A percentile compares a stretch with the other conserved stretches of the same genome.
Conservation (phyloP, 1,284 basidiomycete species). For the Austropuccinia psidii region DNA sequence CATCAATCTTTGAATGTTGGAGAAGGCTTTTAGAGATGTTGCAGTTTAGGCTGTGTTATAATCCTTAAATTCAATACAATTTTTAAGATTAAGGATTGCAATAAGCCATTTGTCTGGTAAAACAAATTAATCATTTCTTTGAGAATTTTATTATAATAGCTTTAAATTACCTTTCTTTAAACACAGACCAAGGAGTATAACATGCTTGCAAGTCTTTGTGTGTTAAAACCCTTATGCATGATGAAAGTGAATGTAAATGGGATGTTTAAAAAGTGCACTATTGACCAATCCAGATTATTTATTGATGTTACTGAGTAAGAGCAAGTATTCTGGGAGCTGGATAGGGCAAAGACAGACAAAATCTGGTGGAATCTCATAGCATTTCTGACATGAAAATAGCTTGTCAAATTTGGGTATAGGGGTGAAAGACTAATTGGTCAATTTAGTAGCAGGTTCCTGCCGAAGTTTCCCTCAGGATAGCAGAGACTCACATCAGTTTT, state of each 20-base stretch:
- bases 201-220: conserved; percentile 58
- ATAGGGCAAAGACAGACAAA: no score
- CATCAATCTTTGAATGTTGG: conserved; percentile 54
- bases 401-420: no score
- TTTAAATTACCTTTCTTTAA: no score
- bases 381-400: no score
- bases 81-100: no score
- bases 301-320: conserved; percentile 55
- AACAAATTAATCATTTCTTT: no score
- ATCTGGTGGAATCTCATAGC: no score
- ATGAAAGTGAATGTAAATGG: conserved; percentile 57
- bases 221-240: conserved; percentile 51
- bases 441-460: conserved; percentile 62
- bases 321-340: no score
- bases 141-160: no score
- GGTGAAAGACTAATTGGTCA: conserved; percentile 62
- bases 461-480: conserved; percentile 63
- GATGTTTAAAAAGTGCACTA: conserved; percentile 53
- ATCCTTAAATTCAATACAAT: no score
- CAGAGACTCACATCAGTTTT: conserved; percentile 60
- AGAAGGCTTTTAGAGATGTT: conserved; percentile 54
- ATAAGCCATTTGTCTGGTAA: no score
- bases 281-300: conserved; percentile 56
- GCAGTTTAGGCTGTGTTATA: conserved; percentile 57
- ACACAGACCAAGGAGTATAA: conserved; percentile 60